These are phyloP conservation scores for Colletotrichum abscissum DNA, from an alignment of 2,329 filamentous ascomycete species.

Conservation along the genomic window DNA sequence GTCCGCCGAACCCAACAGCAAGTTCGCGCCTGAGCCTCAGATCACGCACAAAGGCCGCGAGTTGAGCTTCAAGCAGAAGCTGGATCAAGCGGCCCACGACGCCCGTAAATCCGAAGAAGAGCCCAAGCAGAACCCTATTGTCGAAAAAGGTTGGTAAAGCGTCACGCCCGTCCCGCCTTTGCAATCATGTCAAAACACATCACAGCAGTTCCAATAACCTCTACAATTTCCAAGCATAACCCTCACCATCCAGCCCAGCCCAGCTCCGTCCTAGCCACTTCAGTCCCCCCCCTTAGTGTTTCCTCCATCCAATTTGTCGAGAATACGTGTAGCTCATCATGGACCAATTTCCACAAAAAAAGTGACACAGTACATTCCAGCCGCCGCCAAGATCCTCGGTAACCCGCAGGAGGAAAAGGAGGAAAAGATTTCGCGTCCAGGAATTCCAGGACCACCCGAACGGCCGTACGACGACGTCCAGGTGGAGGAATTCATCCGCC, in stretches of 20 bases:
- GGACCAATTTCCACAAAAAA: slow-evolving; percentile 18
- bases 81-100: slow-evolving; percentile 55
- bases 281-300: not conserved
- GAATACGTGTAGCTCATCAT: slow-evolving; percentile 19
- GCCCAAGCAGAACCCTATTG: slow-evolving; percentile 47
- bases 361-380: slow-evolving; percentile 58
- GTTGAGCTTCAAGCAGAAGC: slow-evolving; percentile 55
- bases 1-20: slow-evolving; percentile 24
- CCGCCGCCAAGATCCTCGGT: slow-evolving; percentile 54
- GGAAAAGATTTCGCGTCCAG: slow-evolving; percentile 38
- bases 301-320: not conserved
- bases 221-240: not conserved
- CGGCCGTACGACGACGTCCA: slow-evolving; percentile 58
- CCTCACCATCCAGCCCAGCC: not conserved
- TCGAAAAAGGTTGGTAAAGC: slow-evolving; percentile 54
- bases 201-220: not conserved
- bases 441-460: slow-evolving; percentile 51
- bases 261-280: not conserved
- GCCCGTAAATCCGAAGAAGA: slow-evolving; percentile 42
- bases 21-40: slow-evolving; percentile 29
- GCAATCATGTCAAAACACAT: not conserved
- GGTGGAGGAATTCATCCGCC: slow-evolving; percentile 64
- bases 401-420: slow-evolving; percentile 42
- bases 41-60: slow-evolving; percentile 30
- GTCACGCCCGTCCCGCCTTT: not conserved